These are phyloP conservation scores for Populus deltoides DNA, from an alignment of 345 rosid species.

Conservation along the genomic window DNA sequence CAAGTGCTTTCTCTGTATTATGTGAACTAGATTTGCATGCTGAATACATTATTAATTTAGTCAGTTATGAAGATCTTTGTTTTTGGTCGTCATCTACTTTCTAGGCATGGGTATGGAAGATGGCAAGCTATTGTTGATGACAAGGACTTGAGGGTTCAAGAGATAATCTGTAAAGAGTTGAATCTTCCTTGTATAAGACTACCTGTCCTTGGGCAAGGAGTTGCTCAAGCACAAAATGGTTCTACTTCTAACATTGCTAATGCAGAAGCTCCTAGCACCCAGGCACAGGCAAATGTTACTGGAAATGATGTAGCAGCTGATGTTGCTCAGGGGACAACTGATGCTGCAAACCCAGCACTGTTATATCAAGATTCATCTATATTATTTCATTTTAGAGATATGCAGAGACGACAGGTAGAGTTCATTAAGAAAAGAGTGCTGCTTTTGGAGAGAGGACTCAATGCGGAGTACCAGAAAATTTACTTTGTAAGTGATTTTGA, in stretches of 20 bases:
- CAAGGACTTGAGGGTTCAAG: conserved; percentile 81
- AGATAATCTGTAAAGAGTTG: conserved; percentile 83
- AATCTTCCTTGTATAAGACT: conserved; percentile 71
- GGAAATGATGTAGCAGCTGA: conserved; percentile 48
- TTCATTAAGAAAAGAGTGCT: conserved; percentile 92
- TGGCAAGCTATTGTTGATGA: conserved; percentile 99
- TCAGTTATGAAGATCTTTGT: background rate
- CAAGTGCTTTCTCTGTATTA: background rate
- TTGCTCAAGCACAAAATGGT: conserved; percentile 66
- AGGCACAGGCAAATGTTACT: conserved; percentile 44
- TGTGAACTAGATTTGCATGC: background rate
- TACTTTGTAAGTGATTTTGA: conserved; percentile 51
- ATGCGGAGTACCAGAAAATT: conserved; percentile 63
- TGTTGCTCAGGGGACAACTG: conserved; percentile 48
- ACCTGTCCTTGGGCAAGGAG: conserved; percentile 64
- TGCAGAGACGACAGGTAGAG: conserved; percentile 91
- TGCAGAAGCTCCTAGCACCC: conserved; percentile 49
- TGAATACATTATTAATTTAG: background rate
- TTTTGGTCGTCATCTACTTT: conserved; percentile 3
- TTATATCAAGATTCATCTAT: conserved; percentile 47
- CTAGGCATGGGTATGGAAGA: conserved; percentile 98
- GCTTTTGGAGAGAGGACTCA: conserved; percentile 81
- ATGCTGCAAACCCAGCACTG: conserved; percentile 42
- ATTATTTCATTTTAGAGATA: conserved; percentile 72
- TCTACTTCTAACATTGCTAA: conserved; percentile 40